These are phyloP conservation scores for Tilletia walkeri DNA, from an alignment of 1,284 basidiomycete genomes.

Conservation along the genomic window DNA sequence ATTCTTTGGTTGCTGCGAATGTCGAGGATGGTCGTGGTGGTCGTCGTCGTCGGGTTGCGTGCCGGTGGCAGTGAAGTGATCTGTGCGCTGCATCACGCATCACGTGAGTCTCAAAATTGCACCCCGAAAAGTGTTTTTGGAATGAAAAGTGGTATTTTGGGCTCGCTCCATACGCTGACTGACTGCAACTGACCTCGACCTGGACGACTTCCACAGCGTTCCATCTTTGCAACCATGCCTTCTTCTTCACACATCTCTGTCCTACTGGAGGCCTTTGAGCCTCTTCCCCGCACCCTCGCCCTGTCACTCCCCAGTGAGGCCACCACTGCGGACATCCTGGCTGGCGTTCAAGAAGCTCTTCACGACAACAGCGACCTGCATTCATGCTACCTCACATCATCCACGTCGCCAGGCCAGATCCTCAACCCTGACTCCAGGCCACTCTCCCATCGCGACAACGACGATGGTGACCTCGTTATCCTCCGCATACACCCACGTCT, in stretches of 20 bases:
- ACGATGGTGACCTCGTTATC: neutral
- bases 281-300: constrained; percentile 31
- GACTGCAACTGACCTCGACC: no score
- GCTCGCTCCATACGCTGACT: no score
- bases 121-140: no score
- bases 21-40: neutral
- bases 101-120: neutral
- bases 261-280: constrained; percentile 33
- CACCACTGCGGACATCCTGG: constrained; percentile 28
- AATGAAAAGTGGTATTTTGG: no score
- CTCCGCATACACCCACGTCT: constrained; percentile 25
- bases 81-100: constrained; percentile 6
- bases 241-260: constrained; percentile 20
- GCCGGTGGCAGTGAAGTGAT: neutral
- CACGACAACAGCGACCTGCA: neutral
- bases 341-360: constrained; percentile 27
- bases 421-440: constrained; percentile 15
- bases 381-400: constrained; percentile 16
- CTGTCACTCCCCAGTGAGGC: constrained; percentile 28
- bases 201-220: neutral
- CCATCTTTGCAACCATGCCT: neutral
- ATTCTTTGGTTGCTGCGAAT: constrained; percentile 24
- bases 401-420: constrained; percentile 24
- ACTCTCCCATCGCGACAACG: neutral
- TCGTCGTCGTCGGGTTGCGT: neutral